Evolutionary conservation across 495 filamentous ascomycete genomes (phyloP), one percentile per base, ranked within the genome.

Genomic region (Staphylotrichum longicolle): DNA sequence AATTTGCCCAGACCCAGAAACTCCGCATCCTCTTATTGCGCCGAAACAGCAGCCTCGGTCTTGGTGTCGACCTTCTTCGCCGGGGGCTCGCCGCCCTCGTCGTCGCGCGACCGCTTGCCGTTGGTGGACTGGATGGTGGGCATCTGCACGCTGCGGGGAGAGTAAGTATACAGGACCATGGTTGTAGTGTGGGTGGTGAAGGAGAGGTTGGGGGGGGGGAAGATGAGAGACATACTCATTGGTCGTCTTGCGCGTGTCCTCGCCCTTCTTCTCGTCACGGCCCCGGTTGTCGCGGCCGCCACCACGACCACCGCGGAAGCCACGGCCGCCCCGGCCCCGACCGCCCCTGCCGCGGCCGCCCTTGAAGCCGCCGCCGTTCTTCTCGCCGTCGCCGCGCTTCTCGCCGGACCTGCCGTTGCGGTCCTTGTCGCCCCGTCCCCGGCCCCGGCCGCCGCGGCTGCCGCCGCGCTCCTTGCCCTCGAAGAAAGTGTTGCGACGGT

Each of bases 331-430:
- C 10, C 78, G 66, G 14, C 76, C 69, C 10, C 73, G 67, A 32
- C 74, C 67, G n/a, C 73, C 74, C 12, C 81, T 75, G 58, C 79
- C 72, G 32, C 71, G 65, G 6, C 68, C 62, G 33, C 72, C 72
- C 47, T 68, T 72, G 77, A 86, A 86, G 32, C 86, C 62, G 33
- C 70, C 71, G 30, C 86, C 88, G 42, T 78, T 80, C 69, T 84
- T 82, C 65, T 84, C 82, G 65, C 89, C 87, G 9, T 33, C 45
- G 40, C 86, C 85, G 86, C 86, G 80, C 57, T 88, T 80, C 69
- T 84, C 81, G 67, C 30, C 35, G 2, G 34, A 39, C 56, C 33
- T 52, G 45, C 45, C 62, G 44, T 86, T 85, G 86, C 86, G 89
- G 75, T 91, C 86, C 44, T 86, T 76, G 37, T 87, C 80, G 45